phyloP scores from a whole-genome alignment of 148 eudicot genomes.

The Rhododendron vialii region DNA sequence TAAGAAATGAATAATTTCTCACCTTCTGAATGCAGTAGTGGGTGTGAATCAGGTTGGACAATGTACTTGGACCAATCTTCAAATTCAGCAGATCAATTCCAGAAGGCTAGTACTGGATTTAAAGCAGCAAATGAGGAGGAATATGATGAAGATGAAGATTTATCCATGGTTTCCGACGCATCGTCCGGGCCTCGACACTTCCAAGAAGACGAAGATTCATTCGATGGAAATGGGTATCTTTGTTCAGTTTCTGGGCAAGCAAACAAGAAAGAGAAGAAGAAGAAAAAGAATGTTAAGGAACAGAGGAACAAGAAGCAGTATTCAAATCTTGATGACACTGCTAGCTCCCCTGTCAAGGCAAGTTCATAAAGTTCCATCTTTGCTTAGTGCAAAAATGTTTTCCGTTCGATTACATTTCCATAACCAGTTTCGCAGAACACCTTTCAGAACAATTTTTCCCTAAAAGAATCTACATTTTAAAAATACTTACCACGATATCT shows the following conservation, averaged over 20 bases:
- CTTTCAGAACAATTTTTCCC: not conserved
- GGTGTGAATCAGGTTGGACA: conserved; percentile 91
- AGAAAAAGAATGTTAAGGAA: conserved; percentile 26
- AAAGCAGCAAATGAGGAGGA: conserved; percentile 14
- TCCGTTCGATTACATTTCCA: not conserved
- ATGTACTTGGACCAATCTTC: conserved; percentile 64
- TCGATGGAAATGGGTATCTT: not conserved
- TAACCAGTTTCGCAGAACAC: not conserved
- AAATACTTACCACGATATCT: not conserved
- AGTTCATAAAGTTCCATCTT: not conserved
- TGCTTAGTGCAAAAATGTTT: not conserved
- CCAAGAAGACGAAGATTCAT: conserved; percentile 19
- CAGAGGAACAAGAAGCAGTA: conserved; percentile 22
- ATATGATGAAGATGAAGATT: conserved; percentile 46
- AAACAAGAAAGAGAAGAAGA: conserved; percentile 10
- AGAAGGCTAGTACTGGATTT: conserved; percentile 8
- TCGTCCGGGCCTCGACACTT: conserved; percentile 69
- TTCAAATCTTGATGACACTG: conserved; percentile 68
- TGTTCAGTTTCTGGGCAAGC: conserved; percentile 17
- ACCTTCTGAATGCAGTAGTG: conserved; percentile 52
- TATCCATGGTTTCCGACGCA: conserved; percentile 87
- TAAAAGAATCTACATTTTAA: not conserved
- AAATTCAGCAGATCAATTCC: conserved; percentile 24
- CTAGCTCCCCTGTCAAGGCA: conserved; percentile 61
- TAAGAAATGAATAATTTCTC: conserved; percentile 44